Base-by-base conservation (phyloP, 2,329 filamentous ascomycete genomes). In the Diaporthe sp. region DNA sequence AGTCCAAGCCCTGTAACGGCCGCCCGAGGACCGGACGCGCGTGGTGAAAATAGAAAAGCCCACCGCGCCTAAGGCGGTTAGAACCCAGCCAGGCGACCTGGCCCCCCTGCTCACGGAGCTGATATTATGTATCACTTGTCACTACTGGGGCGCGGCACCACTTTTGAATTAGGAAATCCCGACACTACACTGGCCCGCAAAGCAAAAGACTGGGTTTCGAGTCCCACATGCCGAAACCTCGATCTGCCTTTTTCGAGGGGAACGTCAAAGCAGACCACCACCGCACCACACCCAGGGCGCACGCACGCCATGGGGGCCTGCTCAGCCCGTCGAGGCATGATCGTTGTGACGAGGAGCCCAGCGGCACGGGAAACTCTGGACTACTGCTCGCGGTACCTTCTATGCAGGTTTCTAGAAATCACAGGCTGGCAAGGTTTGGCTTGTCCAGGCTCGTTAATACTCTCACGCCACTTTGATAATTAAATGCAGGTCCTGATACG, bases 201-300 rank as follows among this genome's bases (percentile, higher is more conserved):
- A 44, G 65, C 34, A 39, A n/a, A 55, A 39, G 65, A 55, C 49
- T 39, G 49, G 65, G 65, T 55, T 55, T 69, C 65, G 65, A 68
- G 65, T 69, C 65, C 65, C 65, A 69, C 65, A 69, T 69, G 65
- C 65, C 65, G 65, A 69, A 69, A 69, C 65, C 34, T 69, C 65
- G 49, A 69, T 69, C 65, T 69, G 65, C 46, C 49, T 39, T 55
- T 55, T 55, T 69, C 46, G 31, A 69, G 13, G 65, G 34, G 46
- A n/a, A 12, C 46, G 46, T 69, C 65, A 55, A 69, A 55, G 65
- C 65, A 55, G 49, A 25, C 49, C 31, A 39, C n/a, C 25, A 34
- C 25, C 42, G 61, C 61, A 42, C 61, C 65, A 22, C 65, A 68
- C 44, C 12, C 61, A 37, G 19, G 28, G 28, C 61, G 31, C 19